Evolutionary conservation across 2,329 filamentous ascomycete species (phyloP), one percentile per base, ranked within the genome.

Genomic region (Stemphylium beticola): DNA sequence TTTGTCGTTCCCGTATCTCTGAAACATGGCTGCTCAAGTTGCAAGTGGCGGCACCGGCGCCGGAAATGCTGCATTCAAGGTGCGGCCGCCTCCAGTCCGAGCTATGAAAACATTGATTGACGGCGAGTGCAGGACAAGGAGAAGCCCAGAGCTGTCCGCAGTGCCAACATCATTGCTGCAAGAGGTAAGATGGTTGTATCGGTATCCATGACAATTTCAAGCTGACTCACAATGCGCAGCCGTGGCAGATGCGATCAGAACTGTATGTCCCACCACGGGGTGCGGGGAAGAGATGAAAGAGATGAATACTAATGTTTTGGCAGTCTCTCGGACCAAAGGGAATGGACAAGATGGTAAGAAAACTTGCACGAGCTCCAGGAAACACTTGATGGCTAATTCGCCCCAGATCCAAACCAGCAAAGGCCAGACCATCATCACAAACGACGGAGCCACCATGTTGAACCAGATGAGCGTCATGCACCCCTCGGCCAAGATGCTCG

Each of bases 381-480:
- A 11, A 9, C 12, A 32, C 5, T n/a, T 26, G 6, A 32, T 18
- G 29, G 17, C 64, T 72, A 24, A 69, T 38, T 20, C 8, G 12
- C 11, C 17, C n/a, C 63, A 84, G 82, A 98, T 99, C 71, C 90
- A 96, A 83, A 96, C 90, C 57, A 91, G 92, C 76, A 96, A 92
- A 81, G 95, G 93, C 80, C 91, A 96, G 78, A 97, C 93, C 54
- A 95, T 98, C 77, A 99, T 99, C 81, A 99, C 95, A 73, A 99
- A 99, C 83, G 95, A 99, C 79, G 95, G 95, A 77, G 96, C 96
- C 82, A 99, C 95, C 53, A 99, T 99, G 93, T 82, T 99, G 74
- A 96, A 91, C 81, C 93, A 93, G 82, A 98, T 99, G 95, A 90
- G 91, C 64, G 95, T 99, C 65, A 92, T 99, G 89, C 95, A 99